phyloP scores from a whole-genome alignment of 768 basidiomycete genomes.

The Amanita thiersii region DNA sequence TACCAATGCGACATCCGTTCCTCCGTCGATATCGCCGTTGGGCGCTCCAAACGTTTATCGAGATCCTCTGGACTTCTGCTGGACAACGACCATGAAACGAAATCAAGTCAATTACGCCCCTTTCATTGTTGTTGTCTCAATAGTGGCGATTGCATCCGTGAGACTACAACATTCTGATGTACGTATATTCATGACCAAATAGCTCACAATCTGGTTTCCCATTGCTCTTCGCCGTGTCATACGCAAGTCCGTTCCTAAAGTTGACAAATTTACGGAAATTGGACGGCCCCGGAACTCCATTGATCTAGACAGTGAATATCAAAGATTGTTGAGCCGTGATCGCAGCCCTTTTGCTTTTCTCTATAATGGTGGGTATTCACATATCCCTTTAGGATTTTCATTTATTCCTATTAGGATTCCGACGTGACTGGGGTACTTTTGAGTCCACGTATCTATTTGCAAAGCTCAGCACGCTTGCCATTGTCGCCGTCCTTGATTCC shows the following conservation, averaged over 20 bases:
- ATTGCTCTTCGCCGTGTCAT: constrained; percentile 52
- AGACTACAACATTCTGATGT: constrained; percentile 21
- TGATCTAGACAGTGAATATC: constrained; percentile 66
- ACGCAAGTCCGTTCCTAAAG: constrained; percentile 46
- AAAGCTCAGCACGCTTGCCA: constrained; percentile 59
- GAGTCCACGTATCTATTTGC: constrained; percentile 59
- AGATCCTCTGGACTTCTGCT: constrained; percentile 66
- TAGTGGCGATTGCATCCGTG: constrained; percentile 43
- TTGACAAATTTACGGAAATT: constrained; percentile 65
- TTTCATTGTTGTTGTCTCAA: constrained; percentile 48
- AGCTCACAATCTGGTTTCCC: constrained; percentile 71
- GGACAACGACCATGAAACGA: constrained; percentile 68
- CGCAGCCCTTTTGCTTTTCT: constrained; percentile 63
- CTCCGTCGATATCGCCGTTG: constrained; percentile 41
- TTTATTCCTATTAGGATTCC: constrained; percentile 44
- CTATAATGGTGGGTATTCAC: constrained; percentile 47
- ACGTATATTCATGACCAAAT: background rate
- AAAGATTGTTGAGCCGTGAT: constrained; percentile 55
- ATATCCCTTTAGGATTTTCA: constrained; percentile 7
- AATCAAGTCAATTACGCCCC: constrained; percentile 67
- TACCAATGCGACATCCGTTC: constrained; percentile 41
- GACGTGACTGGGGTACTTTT: constrained; percentile 62
- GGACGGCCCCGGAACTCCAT: constrained; percentile 46
- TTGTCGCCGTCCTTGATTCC: constrained; percentile 58
- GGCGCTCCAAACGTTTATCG: constrained; percentile 51